These are phyloP conservation scores for Cyberlindnera veronae DNA, from an alignment of 805 yeast species.

Conservation along the genomic window DNA sequence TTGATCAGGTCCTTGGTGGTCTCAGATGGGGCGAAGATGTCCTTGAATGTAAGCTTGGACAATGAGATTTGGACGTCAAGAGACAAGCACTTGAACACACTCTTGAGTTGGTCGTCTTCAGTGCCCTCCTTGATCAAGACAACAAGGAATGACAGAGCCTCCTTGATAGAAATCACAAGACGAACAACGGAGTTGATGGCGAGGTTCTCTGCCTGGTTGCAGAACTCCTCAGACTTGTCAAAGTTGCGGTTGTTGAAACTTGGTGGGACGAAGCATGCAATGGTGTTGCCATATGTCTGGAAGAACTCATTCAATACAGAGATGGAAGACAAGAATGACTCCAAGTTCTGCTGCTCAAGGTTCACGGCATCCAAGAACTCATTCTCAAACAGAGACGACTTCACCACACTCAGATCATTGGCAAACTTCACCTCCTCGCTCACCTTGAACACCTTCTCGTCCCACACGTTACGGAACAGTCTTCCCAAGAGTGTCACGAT, in stretches of 20 bases:
- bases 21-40: conserved; percentile 69
- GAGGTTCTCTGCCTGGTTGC: conserved; percentile 85
- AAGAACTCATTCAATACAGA: conserved; percentile 68
- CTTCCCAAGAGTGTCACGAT: conserved; percentile 75
- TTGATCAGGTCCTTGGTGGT: conserved; percentile 57
- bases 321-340: conserved; percentile 67
- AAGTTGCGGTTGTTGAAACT: conserved; percentile 36
- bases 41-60: conserved; percentile 64
- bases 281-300: conserved; percentile 56
- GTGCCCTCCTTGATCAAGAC: conserved; percentile 74
- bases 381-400: conserved; percentile 37
- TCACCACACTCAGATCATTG: conserved; percentile 30
- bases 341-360: conserved; percentile 50
- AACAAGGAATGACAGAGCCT: conserved; percentile 83
- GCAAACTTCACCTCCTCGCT: conserved; percentile 31
- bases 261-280: conserved; percentile 61
- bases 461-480: conserved; percentile 78
- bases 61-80: conserved; percentile 66
- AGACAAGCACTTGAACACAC: conserved; percentile 66
- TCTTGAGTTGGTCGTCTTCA: conserved; percentile 38
- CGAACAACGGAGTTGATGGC: conserved; percentile 78
- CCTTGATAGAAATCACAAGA: conserved; percentile 74
- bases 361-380: conserved; percentile 35
- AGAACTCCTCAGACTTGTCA: conserved; percentile 53
- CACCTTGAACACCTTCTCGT: conserved; percentile 55